A percentile compares a stretch with the other conserved stretches of the same genome.
Evolutionary conservation across 306 rosid genomes (phyloP).

Genomic region (Sicyos baderoa): DNA sequence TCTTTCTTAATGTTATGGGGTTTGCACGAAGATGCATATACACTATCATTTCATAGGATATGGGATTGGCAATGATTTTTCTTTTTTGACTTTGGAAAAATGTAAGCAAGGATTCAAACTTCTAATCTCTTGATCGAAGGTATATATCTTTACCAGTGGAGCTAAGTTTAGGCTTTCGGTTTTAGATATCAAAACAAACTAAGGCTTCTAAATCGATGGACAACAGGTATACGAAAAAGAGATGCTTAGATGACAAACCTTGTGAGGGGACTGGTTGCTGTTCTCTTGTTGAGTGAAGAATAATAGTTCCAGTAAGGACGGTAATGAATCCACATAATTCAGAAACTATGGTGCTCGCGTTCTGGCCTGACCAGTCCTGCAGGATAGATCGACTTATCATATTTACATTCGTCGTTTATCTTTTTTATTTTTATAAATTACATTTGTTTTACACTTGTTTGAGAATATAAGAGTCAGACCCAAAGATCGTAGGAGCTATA

Average conservation of each 20-base stretch:
- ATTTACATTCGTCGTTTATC: background rate
- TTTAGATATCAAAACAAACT: background rate
- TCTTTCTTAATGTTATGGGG: background rate
- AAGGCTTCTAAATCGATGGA: conserved; percentile 17
- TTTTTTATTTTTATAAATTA: background rate
- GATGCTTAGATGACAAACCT: conserved; percentile 36
- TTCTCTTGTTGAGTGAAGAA: conserved; percentile 76
- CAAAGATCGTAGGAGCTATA: background rate
- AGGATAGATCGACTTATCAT: conserved; percentile 14
- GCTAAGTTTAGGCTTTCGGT: background rate
- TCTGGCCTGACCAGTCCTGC: conserved; percentile 96
- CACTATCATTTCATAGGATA: background rate
- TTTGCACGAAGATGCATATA: background rate
- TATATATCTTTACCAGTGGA: background rate
- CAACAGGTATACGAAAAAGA: conserved; percentile 16
- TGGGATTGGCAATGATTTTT: background rate
- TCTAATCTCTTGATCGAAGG: background rate
- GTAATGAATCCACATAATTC: conserved; percentile 91
- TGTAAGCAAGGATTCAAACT: background rate
- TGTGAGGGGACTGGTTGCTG: conserved; percentile 52
- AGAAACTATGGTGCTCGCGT: conserved; percentile 63
- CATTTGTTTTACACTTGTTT: background rate
- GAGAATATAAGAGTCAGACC: background rate
- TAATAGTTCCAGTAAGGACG: conserved; percentile 80
- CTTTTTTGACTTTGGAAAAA: too few species aligned